Evolutionary conservation across 2,329 filamentous ascomycete genomes (phyloP).

Genomic region (Aspergillus awamori): DNA sequence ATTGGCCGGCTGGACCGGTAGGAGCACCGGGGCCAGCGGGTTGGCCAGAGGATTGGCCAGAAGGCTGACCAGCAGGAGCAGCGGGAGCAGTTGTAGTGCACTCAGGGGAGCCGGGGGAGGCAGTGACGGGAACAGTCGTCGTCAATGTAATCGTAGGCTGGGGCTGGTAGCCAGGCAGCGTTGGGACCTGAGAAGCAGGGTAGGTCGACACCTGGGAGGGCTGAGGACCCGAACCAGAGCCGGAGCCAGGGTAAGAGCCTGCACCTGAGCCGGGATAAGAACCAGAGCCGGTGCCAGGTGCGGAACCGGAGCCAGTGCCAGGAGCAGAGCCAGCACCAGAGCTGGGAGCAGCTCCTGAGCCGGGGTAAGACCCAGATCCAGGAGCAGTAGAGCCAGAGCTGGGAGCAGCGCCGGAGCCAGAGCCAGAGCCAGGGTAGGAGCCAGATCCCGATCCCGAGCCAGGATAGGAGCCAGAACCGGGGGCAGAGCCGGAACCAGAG

Average conservation of each 20-base stretch:
- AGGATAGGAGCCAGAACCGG: neutral
- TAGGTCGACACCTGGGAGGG: neutral
- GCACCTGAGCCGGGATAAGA: neutral
- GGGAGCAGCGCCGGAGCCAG: neutral
- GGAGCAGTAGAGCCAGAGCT: neutral
- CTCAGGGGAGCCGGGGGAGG: no score
- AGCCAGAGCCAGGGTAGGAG: neutral
- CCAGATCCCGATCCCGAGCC: neutral
- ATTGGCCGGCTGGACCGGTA: neutral
- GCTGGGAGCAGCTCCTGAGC: no score
- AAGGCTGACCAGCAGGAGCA: no score
- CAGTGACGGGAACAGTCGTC: neutral
- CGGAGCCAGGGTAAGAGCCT: neutral
- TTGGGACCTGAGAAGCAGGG: neutral
- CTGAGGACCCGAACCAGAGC: neutral
- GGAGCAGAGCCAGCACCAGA: neutral
- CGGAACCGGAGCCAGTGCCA: neutral
- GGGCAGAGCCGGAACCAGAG: neutral
- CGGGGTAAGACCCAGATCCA: neutral
- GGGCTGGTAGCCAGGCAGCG: neutral
- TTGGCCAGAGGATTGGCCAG: no score
- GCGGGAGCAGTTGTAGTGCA: no score
- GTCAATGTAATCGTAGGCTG: neutral
- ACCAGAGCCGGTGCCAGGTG: neutral
- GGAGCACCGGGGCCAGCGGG: neutral